Evolutionary conservation across 108 stramenopile species (phyloP), one percentile per base, ranked within the genome.

Genomic region (Nitzschia sp.): DNA sequence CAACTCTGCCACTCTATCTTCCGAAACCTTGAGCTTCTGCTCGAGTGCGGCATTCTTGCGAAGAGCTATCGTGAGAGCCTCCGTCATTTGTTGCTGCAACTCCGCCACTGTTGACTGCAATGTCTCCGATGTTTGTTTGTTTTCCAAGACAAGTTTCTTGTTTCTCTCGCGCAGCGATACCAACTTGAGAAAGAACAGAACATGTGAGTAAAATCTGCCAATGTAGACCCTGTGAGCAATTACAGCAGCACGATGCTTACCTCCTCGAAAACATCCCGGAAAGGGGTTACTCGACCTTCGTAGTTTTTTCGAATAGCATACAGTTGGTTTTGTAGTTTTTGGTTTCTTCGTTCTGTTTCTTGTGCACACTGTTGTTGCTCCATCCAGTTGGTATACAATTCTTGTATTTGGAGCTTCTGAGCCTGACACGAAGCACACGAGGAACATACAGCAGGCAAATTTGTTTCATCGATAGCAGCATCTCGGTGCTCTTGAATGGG

Each of bases 221-320:
- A 6, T 38, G 11, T 10, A 11, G 3, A 34, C n/a, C n/a, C n/a
- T n/a, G n/a, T 14, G 8, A 8, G 12, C 41, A 48, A 44, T 21
- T 15, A 9, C 19, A 63, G 14, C 7, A 46, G 34, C 58, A 59
- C 25, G 12, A 1, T 1, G 40, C 69, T 22, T 70, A 61, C 69
- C 71, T 72, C 71, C 20, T 72, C 71, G 55, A 72, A 72, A 41
- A 72, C 14, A 10, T 65, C 51, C 38, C 71, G 71, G 44, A 72
- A 72, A 12, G 71, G 71, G 2, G 71, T 46, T 10, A 72, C 42
- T 57, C 71, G 38, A 15, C n/a, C 25, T 26, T 72, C 71, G 44
- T 64, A 64, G 10, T 60, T 56, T 20, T 51, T 42, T 20, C 41
- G 19, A 0, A 44, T 61, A 10, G 51, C 39, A 19, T 48, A 57